Evolutionary conservation across 768 basidiomycete species (phyloP).

Genomic region (Antrodiella citrinella): DNA sequence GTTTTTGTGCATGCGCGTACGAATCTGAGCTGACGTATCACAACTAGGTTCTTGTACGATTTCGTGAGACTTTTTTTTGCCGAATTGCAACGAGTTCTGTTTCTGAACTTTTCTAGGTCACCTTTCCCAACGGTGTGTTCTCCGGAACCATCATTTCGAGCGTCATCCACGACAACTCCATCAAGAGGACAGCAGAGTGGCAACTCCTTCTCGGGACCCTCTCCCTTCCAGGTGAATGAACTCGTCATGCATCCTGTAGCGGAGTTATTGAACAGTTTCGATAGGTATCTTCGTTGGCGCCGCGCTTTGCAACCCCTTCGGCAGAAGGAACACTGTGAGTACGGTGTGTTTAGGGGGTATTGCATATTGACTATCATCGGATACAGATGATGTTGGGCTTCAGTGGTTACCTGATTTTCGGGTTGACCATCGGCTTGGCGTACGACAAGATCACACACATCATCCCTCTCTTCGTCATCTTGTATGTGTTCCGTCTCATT

Average conservation of each 20-base stretch:
- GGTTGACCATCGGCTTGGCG: constrained; percentile 47
- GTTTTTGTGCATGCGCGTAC: constrained; percentile 8
- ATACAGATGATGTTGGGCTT: constrained; percentile 59
- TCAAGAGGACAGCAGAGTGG: constrained; percentile 58
- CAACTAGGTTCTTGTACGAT: constrained; percentile 58
- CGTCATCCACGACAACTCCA: constrained; percentile 45
- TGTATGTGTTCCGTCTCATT: constrained; percentile 32
- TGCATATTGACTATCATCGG: background rate
- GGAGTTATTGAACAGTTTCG: too few relatives aligned
- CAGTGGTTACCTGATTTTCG: constrained; percentile 57
- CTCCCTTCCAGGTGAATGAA: constrained; percentile 48
- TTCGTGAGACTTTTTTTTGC: constrained; percentile 31
- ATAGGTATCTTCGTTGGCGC: constrained; percentile 35
- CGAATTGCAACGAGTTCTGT: background rate
- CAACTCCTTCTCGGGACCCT: constrained; percentile 54
- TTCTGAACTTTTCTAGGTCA: constrained; percentile 32
- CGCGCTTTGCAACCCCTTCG: constrained; percentile 42
- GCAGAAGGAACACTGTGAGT: constrained; percentile 47
- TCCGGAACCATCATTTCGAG: constrained; percentile 58
- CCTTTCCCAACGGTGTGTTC: constrained; percentile 69
- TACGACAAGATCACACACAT: constrained; percentile 58
- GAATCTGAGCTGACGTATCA: background rate
- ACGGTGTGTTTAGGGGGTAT: constrained; percentile 1
- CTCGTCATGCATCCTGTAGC: too few relatives aligned
- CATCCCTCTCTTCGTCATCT: constrained; percentile 57